These are phyloP conservation scores for Eustoma russellianum DNA, from an alignment of 257 asterid genomes.

Conservation along the genomic window DNA sequence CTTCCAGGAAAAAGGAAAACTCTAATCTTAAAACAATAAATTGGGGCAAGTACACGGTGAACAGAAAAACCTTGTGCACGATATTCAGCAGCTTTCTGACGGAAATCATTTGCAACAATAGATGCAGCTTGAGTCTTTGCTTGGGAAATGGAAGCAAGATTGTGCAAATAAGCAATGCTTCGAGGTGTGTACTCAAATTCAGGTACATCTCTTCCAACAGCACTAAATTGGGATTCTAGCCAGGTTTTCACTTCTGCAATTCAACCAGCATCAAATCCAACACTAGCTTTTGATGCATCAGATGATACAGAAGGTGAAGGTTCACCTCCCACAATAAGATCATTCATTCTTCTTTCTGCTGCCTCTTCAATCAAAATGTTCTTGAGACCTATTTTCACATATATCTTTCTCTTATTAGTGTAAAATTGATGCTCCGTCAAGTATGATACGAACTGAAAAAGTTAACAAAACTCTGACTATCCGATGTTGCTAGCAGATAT, in stretches of 20 bases:
- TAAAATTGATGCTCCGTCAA: too few relatives aligned
- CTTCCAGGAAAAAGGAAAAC: too few relatives aligned
- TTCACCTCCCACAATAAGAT: conserved; percentile 45
- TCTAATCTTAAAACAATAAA: too few relatives aligned
- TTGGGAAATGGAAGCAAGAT: conserved; percentile 66
- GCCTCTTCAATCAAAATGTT: conserved; percentile 10
- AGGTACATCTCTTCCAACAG: conserved; percentile 80
- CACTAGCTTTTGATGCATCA: conserved; percentile 36
- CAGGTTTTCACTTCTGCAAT: conserved; percentile 86
- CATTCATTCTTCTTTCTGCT: conserved; percentile 51
- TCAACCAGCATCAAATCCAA: conserved; percentile 65
- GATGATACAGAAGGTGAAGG: conserved; percentile 46
- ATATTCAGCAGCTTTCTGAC: conserved; percentile 82
- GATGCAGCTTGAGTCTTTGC: conserved; percentile 94
- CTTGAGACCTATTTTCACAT: neutral
- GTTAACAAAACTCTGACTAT: too few relatives aligned
- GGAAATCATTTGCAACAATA: conserved; percentile 81
- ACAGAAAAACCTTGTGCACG: conserved; percentile 62
- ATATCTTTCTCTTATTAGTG: neutral
- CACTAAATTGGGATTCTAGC: conserved; percentile 75
- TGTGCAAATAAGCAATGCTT: conserved; percentile 68
- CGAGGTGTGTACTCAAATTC: conserved; percentile 88
- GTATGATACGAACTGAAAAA: too few relatives aligned
- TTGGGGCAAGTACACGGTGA: too few relatives aligned
- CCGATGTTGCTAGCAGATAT: too few relatives aligned